Conservation (phyloP, 257 asterid species). For the Buddleja alternifolia region DNA sequence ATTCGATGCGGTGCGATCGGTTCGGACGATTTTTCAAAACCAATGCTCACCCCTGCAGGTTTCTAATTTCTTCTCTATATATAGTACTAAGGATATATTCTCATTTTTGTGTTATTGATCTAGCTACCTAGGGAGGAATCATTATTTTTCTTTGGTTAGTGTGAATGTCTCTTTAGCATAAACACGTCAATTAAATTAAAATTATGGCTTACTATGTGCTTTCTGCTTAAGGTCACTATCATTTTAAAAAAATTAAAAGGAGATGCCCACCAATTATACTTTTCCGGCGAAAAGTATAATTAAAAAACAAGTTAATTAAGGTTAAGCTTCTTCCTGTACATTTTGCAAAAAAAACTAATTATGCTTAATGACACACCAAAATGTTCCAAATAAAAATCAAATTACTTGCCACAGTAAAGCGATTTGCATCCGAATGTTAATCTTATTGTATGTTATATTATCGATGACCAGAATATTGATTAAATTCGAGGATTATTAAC, state of each 20-base stretch:
- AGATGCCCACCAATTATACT: too few relatives aligned
- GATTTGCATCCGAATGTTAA: not conserved
- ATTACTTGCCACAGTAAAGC: not conserved
- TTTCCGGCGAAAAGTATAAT: too few relatives aligned
- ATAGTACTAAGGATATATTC: slow-evolving; percentile 44
- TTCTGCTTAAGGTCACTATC: slow-evolving; percentile 43
- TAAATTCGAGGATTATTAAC: not conserved
- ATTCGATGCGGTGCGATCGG: too few relatives aligned
- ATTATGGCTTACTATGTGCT: slow-evolving; percentile 43
- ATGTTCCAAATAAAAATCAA: slow-evolving; percentile 2
- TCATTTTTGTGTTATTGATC: slow-evolving; percentile 15
- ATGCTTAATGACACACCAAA: slow-evolving; percentile 10
- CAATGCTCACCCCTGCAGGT: too few relatives aligned
- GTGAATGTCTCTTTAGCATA: slow-evolving; percentile 60
- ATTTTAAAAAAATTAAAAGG: too few relatives aligned
- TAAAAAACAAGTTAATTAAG: too few relatives aligned
- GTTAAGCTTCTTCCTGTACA: too few relatives aligned
- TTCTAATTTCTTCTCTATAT: slow-evolving; percentile 14
- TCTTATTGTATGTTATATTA: too few relatives aligned
- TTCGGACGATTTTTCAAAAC: too few relatives aligned
- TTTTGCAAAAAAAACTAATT: too few relatives aligned
- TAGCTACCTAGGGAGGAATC: slow-evolving; percentile 32
- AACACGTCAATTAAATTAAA: slow-evolving; percentile 17
- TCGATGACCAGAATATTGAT: not conserved
- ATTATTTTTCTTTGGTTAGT: slow-evolving; percentile 44